Conservation (phyloP, 2,329 filamentous ascomycete species). For the Trichoderma sp. region DNA sequence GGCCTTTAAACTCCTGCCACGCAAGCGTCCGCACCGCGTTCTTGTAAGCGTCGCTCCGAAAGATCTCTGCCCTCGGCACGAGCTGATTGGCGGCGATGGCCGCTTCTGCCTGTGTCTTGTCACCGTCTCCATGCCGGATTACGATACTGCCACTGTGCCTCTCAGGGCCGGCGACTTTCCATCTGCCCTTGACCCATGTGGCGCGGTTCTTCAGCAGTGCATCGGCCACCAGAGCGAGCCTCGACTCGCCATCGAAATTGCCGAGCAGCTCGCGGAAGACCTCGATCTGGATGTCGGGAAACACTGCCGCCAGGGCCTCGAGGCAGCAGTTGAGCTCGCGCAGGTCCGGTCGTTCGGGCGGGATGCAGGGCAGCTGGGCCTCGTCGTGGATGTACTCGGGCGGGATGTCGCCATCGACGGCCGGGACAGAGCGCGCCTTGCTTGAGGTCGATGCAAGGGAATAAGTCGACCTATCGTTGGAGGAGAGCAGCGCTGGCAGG, state of each 20-base stretch:
- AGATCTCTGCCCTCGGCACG: slow-evolving; percentile 65
- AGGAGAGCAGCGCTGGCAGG: slow-evolving; percentile 53
- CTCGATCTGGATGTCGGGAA: slow-evolving; percentile 79
- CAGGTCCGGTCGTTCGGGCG: slow-evolving; percentile 63
- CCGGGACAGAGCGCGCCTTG: slow-evolving; percentile 28
- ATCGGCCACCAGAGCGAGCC: slow-evolving; percentile 77
- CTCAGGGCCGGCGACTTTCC: slow-evolving; percentile 52
- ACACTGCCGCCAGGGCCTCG: slow-evolving; percentile 69
- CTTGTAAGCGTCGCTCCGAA: slow-evolving; percentile 69
- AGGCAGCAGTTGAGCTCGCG: slow-evolving; percentile 72
- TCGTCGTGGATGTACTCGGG: slow-evolving; percentile 60
- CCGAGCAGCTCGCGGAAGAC: slow-evolving; percentile 81
- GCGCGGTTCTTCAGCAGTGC: slow-evolving; percentile 72
- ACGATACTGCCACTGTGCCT: slow-evolving; percentile 30
- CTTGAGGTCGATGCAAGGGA: slow-evolving; percentile 37
- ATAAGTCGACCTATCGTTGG: slow-evolving; percentile 44
- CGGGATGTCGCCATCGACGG: slow-evolving; percentile 36
- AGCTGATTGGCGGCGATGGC: slow-evolving; percentile 5
- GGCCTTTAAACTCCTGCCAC: slow-evolving; percentile 74
- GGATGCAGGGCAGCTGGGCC: slow-evolving; percentile 53
- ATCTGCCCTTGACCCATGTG: slow-evolving; percentile 71
- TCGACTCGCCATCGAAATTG: slow-evolving; percentile 75
- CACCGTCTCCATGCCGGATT: neutral
- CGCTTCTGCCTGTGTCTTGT: slow-evolving; percentile 33
- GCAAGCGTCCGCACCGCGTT: slow-evolving; percentile 69